Evolutionary conservation across 495 filamentous ascomycete genomes (phyloP).

Genomic region (Aspergillus steynii): DNA sequence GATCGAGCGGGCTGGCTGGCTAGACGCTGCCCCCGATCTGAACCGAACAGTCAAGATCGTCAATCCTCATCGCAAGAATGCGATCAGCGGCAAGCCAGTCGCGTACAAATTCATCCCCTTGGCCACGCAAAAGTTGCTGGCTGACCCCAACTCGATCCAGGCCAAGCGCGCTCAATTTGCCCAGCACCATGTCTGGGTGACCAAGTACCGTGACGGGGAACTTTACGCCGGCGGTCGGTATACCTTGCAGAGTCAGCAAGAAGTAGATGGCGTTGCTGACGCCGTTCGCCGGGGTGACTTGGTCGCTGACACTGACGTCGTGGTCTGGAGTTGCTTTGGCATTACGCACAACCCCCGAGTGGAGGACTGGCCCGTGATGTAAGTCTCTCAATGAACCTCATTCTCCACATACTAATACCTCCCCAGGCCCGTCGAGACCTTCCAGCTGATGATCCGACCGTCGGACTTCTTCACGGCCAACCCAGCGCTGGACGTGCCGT

Average conservation of each 20-base stretch:
- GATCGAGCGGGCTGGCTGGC: constrained; percentile 62
- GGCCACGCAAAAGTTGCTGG: constrained; percentile 77
- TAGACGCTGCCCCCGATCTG: constrained; percentile 62
- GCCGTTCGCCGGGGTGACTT: constrained; percentile 54
- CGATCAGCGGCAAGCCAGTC: constrained; percentile 73
- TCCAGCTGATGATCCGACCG: constrained; percentile 68
- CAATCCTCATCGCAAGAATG: constrained; percentile 65
- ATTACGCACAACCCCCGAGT: constrained; percentile 64
- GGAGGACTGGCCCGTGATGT: constrained; percentile 73
- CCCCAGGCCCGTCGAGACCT: constrained; percentile 55
- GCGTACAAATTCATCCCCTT: constrained; percentile 79
- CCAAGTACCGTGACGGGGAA: constrained; percentile 74
- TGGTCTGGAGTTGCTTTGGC: constrained; percentile 58
- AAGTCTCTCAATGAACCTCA: constrained; percentile 9
- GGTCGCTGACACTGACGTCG: constrained; percentile 52
- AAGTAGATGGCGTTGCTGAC: constrained; percentile 60
- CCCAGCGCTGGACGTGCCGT: constrained; percentile 72
- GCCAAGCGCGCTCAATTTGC: constrained; percentile 81
- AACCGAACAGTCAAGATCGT: constrained; percentile 85
- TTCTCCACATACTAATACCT: constrained; percentile 10
- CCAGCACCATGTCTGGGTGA: constrained; percentile 84
- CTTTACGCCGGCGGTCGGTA: constrained; percentile 83
- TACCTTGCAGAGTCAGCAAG: constrained; percentile 72
- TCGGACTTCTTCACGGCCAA: constrained; percentile 76
- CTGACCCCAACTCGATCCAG: constrained; percentile 72